Percentiles rank a stretch among this genome's conserved stretches.
Conservation (phyloP, 2,329 filamentous ascomycete genomes). For the Claviceps arundinis region DNA sequence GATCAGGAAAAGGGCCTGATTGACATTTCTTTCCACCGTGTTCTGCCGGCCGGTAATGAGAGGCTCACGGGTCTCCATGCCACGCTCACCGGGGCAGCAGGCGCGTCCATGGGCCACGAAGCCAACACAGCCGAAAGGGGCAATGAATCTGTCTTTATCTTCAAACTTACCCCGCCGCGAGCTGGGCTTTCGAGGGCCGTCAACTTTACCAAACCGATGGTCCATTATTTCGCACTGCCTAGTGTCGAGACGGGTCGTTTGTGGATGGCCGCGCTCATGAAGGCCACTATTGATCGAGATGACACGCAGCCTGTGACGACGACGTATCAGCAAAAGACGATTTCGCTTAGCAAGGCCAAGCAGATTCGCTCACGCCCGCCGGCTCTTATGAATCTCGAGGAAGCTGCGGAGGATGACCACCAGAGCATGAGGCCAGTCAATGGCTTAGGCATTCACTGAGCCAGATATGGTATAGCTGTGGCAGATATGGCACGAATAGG, state of each 20-base stretch:
- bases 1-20: conserved; percentile 90
- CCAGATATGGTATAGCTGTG: conserved; percentile 17
- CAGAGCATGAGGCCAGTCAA: conserved; percentile 16
- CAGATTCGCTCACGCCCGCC: conserved; percentile 82
- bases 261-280: conserved; percentile 99
- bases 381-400: conserved; percentile 62
- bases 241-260: conserved; percentile 76
- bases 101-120: conserved; percentile 31
- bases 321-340: conserved; percentile 94
- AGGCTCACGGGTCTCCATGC: conserved; percentile 82
- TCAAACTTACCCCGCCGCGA: conserved; percentile 89
- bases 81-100: conserved; percentile 74
- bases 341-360: conserved; percentile 77
- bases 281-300: conserved; percentile 94
- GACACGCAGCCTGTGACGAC: conserved; percentile 66
- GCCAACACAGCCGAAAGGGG: conserved; percentile 27
- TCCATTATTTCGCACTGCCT: conserved; percentile 95
- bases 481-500: no score
- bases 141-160: conserved; percentile 77
- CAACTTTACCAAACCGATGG: conserved; percentile 92
- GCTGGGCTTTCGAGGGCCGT: conserved; percentile 79
- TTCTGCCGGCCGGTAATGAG: conserved; percentile 89
- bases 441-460: conserved; percentile 30
- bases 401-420: conserved; percentile 19
- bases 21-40: conserved; percentile 92